Base-by-base conservation (phyloP, 108 stramenopile species). In the Ochromonas danica region DNA sequence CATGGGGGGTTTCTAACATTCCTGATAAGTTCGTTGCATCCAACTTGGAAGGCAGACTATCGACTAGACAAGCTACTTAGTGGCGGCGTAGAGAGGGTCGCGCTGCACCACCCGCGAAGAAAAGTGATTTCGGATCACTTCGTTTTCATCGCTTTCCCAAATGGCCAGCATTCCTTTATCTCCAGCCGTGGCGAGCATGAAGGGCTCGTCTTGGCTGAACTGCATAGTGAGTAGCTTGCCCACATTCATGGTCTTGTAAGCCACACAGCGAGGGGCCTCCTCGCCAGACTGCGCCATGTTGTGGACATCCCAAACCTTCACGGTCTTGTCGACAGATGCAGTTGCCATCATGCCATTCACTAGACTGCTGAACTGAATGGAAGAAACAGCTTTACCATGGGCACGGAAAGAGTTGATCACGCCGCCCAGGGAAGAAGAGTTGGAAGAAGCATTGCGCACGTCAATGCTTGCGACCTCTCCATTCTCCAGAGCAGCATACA, bases 331-430 rank as follows among this genome's bases (percentile, higher is more conserved):
- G 22, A 89, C 84, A 1, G 93, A 88, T 63, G 90, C 91, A 0
- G 95, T 95, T 38, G 91, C 89, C 79, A 98, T 79, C 89, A 98
- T 88, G 38, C 95, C 95, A 35, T 91, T 90, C 31, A 94, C 89
- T 84, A 77, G 87, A 84, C 84, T 81, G 77, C 91, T 91, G 87
- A 93, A 94, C 39, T 90, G 87, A 14, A 98, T 74, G 80, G 92
- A 91, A 31, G 93, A 88, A 43, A 93, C 94, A 30, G 93, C 92
- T 77, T 83, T 93, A 80, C 92, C 92, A 80, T 92, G 93, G 33
- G 91, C 94, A 39, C 92, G 86, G 65, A 94, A 86, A 6, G 89
- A 85, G 92, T 92, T 95, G 22, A 93, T 83, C 0, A 77, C 60
- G 57, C 42, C 43, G 27, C 81, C 22, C n/a, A n/a, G n/a, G n/a